These are phyloP conservation scores for Aspergillus bertholletiae DNA, from an alignment of 495 filamentous ascomycete genomes.

Conservation along the genomic window DNA sequence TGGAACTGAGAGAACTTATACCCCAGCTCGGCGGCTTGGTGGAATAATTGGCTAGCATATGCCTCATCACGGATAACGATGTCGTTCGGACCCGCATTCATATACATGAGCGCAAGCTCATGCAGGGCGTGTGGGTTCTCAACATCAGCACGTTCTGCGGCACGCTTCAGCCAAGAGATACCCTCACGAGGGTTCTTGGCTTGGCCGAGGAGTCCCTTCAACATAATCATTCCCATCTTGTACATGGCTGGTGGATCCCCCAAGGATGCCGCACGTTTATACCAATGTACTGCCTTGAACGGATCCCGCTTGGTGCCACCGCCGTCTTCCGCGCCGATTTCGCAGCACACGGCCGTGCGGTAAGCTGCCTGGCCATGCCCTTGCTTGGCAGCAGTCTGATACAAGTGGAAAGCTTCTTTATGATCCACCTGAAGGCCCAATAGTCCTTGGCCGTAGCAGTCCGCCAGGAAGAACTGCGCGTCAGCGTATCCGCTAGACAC, in stretches of 20 bases:
- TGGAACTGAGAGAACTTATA: slow-evolving; percentile 96
- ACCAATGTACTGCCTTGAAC: slow-evolving; percentile 95
- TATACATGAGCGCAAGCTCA: slow-evolving; percentile 85
- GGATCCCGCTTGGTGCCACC: slow-evolving; percentile 90
- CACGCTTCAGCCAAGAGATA: slow-evolving; percentile 86
- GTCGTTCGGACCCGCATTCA: slow-evolving; percentile 62
- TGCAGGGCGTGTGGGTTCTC: slow-evolving; percentile 96
- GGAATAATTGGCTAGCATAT: slow-evolving; percentile 76
- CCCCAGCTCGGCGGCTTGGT: slow-evolving; percentile 81
- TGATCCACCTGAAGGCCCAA: slow-evolving; percentile 71
- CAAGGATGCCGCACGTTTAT: slow-evolving; percentile 83
- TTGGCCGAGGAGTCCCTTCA: slow-evolving; percentile 93
- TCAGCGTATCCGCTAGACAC: slow-evolving; percentile 64
- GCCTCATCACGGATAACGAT: slow-evolving; percentile 73
- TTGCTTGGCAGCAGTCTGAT: slow-evolving; percentile 87
- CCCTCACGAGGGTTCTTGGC: slow-evolving; percentile 79
- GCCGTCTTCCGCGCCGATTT: slow-evolving; percentile 90
- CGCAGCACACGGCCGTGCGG: slow-evolving; percentile 93
- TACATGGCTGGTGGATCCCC: slow-evolving; percentile 95
- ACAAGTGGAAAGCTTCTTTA: slow-evolving; percentile 87
- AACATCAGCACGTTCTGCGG: slow-evolving; percentile 79
- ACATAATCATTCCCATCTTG: slow-evolving; percentile 92
- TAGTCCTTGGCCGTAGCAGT: slow-evolving; percentile 76
- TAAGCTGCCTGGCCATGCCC: slow-evolving; percentile 87
- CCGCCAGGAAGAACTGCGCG: slow-evolving; percentile 91